phyloP scores from a whole-genome alignment of 2,329 filamentous ascomycete genomes.

The Beauveria brongniartii region DNA sequence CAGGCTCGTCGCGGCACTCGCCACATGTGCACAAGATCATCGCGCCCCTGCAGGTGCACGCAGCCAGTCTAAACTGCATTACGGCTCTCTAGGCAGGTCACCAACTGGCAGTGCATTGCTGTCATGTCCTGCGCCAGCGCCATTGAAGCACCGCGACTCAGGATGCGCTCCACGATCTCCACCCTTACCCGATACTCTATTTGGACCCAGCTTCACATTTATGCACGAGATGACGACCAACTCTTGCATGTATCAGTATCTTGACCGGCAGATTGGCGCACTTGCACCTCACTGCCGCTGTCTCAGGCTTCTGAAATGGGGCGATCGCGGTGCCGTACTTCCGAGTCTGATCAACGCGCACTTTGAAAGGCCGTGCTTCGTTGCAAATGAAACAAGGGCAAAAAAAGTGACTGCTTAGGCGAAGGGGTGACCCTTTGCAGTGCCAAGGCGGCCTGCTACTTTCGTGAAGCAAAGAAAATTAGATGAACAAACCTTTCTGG shows the following conservation, averaged over 20 bases:
- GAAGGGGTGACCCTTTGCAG: constrained; percentile 8
- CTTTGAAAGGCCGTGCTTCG: background rate
- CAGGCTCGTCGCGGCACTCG: background rate
- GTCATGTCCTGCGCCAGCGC: background rate
- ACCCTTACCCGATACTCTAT: constrained; percentile 11
- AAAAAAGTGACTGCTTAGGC: background rate
- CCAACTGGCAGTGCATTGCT: background rate
- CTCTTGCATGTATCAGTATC: background rate
- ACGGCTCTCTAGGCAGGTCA: background rate
- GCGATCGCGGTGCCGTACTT: constrained; percentile 8
- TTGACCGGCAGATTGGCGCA: background rate
- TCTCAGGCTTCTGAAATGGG: constrained; percentile 10
- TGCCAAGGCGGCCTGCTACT: background rate
- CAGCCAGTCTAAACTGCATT: background rate
- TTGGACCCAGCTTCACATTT: background rate
- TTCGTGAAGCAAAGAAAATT: constrained; percentile 3
- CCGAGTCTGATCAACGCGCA: background rate
- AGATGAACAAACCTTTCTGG: constrained; percentile 36
- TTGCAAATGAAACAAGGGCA: constrained; percentile 3
- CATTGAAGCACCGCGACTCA: constrained; percentile 1
- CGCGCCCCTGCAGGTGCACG: background rate
- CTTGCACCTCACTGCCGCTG: constrained; percentile 1
- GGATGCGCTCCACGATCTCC: constrained; percentile 9
- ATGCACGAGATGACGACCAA: constrained; percentile 5
- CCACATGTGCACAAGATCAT: constrained; percentile 1